Evolutionary conservation across 768 basidiomycete genomes (phyloP), one percentile per base, ranked within the genome.

Genomic region (Leccinum broughii): DNA sequence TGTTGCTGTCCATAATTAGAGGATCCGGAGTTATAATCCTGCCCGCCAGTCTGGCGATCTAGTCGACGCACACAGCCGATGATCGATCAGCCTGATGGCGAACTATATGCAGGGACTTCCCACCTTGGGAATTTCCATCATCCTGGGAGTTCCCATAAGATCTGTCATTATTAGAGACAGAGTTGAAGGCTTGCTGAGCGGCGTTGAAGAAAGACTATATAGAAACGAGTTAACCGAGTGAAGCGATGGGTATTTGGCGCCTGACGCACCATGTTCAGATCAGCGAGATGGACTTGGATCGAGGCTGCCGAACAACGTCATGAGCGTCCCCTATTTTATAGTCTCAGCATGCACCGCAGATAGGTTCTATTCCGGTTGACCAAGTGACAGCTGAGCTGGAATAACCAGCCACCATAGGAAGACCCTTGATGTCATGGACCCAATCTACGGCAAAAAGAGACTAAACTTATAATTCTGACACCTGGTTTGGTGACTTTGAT

Each of bases 181-280:
- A 77, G 46, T 82, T 72, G 64, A 81, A 72, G 62, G 85, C 84
- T 73, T 92, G 72, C 74, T 91, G 86, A 9, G 89, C 92, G 65
- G 92, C 72, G 59, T 83, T 84, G 39, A 90, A 80, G 66, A 92
- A 81, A 60, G 90, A 89, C 90, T 89, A 10, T 7, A 30, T 32
- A 37, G 57, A 28, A 8, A 28, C 28, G 32, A 34, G n/a, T 64
- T 32, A 61, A 44, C 14, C 1, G n/a, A 41, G 61, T 11, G 11
- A 32, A 20, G 28, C 2, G 32, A 32, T 13, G 13, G 3, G 11
- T 0, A 35, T 32, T 20, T 2, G 30, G 24, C 34, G 14, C 6
- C 32, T n/a, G 26, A 51, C 71, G 53, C 60, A 73, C 72, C 72
- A 73, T 73, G 60, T 32, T 55, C 17, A 55, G 37, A 60, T 58